Conservation (phyloP, 2,329 filamentous ascomycete species). For the Xylaria sp. region DNA sequence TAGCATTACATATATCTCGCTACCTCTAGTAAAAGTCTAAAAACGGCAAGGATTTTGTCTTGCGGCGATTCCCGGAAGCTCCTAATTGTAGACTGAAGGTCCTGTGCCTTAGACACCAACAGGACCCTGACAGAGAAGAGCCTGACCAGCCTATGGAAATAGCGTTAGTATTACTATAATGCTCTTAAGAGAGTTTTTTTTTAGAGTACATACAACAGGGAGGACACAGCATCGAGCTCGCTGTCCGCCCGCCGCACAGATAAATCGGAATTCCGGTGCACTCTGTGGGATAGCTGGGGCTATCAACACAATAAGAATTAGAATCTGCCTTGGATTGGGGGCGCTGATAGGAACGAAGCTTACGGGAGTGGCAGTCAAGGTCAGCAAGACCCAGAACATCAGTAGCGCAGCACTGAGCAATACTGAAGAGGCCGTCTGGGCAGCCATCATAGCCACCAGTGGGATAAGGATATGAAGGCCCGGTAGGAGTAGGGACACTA, state of each 20-base stretch:
- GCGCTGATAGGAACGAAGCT: not conserved
- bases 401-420: constrained; percentile 19
- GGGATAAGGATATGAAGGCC: not conserved
- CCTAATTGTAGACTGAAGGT: not conserved
- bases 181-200: not conserved
- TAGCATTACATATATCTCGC: constrained; percentile 10
- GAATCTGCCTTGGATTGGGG: not conserved
- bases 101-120: not conserved
- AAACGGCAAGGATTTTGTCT: too few relatives aligned
- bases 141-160: constrained; percentile 4
- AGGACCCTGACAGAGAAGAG: constrained; percentile 13
- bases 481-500: constrained; percentile 1
- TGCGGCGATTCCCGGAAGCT: not conserved
- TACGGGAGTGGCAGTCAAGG: constrained; percentile 8
- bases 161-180: not conserved
- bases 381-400: constrained; percentile 16
- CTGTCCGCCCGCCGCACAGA: constrained; percentile 14
- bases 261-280: constrained; percentile 1
- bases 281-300: constrained; percentile 7
- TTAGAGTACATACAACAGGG: constrained; percentile 7
- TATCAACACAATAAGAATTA: not conserved
- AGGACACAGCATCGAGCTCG: constrained; percentile 16
- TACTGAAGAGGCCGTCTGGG: constrained; percentile 14
- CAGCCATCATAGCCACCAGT: constrained; percentile 1
- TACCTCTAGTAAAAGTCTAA: not conserved